These are phyloP conservation scores for grape (Vitis vinifera) DNA, from an alignment of 164 flowering plant genomes.

Conservation along the genomic window ASM3070453v1 NC_081816.1:22561001-22561500, in stretches of 20 bases:
- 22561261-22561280: background rate
- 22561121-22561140: conserved; percentile 85
- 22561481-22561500: no score
- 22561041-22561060: conserved; percentile 84
- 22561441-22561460: no score
- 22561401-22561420: no score
- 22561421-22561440: no score
- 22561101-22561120: conserved; percentile 96
- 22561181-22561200: conserved; percentile 80
- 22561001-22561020: conserved; percentile 97
- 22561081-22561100: conserved; percentile 80
- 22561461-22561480: no score
- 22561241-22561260: conserved; percentile 39
- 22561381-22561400: no score
- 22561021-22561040: conserved; percentile 99
- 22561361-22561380: no score
- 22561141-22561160: conserved; percentile 90
- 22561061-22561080: conserved; percentile 63
- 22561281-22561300: no score
- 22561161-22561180: conserved; percentile 92
- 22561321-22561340: no score
- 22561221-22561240: conserved; percentile 39
- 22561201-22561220: conserved; percentile 87
- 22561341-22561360: no score
- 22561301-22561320: no score